A percentile compares a stretch with the other conserved stretches of the same genome.
These are phyloP conservation scores for Macadamia tetraphylla DNA, from an alignment of 164 flowering plant genomes.

Conservation along the genomic window DNA sequence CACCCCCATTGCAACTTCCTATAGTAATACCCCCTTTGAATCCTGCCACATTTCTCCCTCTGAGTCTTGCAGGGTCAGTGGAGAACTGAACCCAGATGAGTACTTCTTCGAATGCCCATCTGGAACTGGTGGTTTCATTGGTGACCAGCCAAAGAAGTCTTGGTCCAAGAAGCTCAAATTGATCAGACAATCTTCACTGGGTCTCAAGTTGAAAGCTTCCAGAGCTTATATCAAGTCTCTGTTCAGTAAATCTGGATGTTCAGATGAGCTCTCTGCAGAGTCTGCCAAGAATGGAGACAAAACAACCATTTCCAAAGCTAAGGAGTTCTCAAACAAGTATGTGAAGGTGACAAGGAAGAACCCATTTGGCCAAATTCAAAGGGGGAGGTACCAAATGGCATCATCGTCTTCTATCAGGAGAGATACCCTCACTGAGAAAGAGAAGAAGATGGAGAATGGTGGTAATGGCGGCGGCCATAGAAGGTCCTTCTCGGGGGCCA, in stretches of 20 bases:
- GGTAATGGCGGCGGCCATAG: slow-evolving; percentile 26
- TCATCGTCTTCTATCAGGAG: slow-evolving; percentile 14
- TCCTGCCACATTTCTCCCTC: slow-evolving; percentile 60
- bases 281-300: slow-evolving; percentile 22
- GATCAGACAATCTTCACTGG: slow-evolving; percentile 41
- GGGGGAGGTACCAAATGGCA: slow-evolving; percentile 21
- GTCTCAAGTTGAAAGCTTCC: slow-evolving; percentile 59
- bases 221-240: slow-evolving; percentile 55
- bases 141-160: slow-evolving; percentile 30
- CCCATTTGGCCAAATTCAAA: slow-evolving; percentile 37
- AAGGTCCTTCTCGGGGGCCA: slow-evolving; percentile 56
- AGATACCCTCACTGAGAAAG: slow-evolving; percentile 19
- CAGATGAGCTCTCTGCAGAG: slow-evolving; percentile 34
- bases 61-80: slow-evolving; percentile 55
- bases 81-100: slow-evolving; percentile 61
- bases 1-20: slow-evolving; percentile 10
- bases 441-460: slow-evolving; percentile 27
- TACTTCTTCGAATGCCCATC: slow-evolving; percentile 49
- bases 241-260: slow-evolving; percentile 51
- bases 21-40: slow-evolving; percentile 34
- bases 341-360: slow-evolving; percentile 32
- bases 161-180: slow-evolving; percentile 59
- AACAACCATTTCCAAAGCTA: slow-evolving; percentile 18
- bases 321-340: slow-evolving; percentile 35
- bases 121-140: slow-evolving; percentile 29